Conservation (phyloP, 192 early-diverging fungal genomes). For the Podila clonocystis region DNA sequence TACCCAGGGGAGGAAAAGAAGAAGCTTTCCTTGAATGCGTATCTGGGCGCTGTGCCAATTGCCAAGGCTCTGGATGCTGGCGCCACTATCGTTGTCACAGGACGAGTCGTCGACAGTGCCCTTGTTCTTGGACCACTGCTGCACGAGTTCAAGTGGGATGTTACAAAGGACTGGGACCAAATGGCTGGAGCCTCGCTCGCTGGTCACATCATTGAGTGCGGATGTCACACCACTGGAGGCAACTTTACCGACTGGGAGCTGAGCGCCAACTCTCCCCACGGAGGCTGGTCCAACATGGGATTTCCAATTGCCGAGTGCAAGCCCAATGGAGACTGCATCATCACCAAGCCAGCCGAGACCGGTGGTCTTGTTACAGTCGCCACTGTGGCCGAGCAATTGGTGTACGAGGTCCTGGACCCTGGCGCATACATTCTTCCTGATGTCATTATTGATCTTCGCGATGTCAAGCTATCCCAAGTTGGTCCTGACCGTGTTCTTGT, state of each 20-base stretch:
- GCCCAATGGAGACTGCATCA: slow-evolving; percentile 60
- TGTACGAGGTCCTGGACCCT: slow-evolving; percentile 75
- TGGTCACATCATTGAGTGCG: slow-evolving; percentile 76
- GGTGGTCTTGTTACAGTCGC: slow-evolving; percentile 67
- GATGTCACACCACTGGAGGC: slow-evolving; percentile 73
- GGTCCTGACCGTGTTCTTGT: slow-evolving; percentile 66
- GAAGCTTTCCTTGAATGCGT: slow-evolving; percentile 71
- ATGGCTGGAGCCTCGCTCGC: slow-evolving; percentile 71
- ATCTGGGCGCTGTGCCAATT: slow-evolving; percentile 66
- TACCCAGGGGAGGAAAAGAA: slow-evolving; percentile 60
- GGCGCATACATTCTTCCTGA: slow-evolving; percentile 72
- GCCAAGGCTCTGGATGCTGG: slow-evolving; percentile 63
- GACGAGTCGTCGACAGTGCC: slow-evolving; percentile 74
- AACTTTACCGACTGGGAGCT: slow-evolving; percentile 77
- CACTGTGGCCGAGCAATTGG: slow-evolving; percentile 71
- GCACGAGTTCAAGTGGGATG: slow-evolving; percentile 69
- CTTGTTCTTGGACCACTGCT: slow-evolving; percentile 70
- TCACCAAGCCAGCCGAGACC: slow-evolving; percentile 71
- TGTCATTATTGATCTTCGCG: slow-evolving; percentile 69
- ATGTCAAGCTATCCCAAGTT: slow-evolving; percentile 64
- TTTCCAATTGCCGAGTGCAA: slow-evolving; percentile 72
- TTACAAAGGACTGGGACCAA: slow-evolving; percentile 59
- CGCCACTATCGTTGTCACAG: slow-evolving; percentile 73
- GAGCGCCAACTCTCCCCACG: slow-evolving; percentile 58
- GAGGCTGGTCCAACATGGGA: slow-evolving; percentile 74